phyloP scores from a whole-genome alignment of 176 grass and related monocot genomes.

The Triticum aestivum region IWGSC_CS_RefSeq_v2.1 NC_057803.1:599986122-599986621 shows the following conservation, averaged over 20 bases:
- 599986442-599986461: constrained; percentile 24
- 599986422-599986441: constrained; percentile 23
- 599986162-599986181: constrained; percentile 41
- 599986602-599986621: no score
- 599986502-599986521: constrained; percentile 18
- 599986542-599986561: not conserved
- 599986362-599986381: constrained; percentile 4
- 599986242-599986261: not conserved
- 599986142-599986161: constrained; percentile 55
- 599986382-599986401: constrained; percentile 27
- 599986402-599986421: constrained; percentile 37
- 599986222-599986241: not conserved
- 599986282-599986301: constrained; percentile 29
- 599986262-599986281: constrained; percentile 26
- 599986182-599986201: constrained; percentile 28
- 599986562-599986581: no score
- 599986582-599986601: no score
- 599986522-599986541: not conserved
- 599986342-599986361: constrained; percentile 45
- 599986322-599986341: constrained; percentile 52
- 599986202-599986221: constrained; percentile 44
- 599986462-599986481: constrained; percentile 24
- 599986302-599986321: constrained; percentile 15
- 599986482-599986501: constrained; percentile 32
- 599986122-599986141: constrained; percentile 14